Evolutionary conservation across 1,284 basidiomycete genomes (phyloP).

Genomic region (Cutaneotrichosporon cyanovorans): DNA sequence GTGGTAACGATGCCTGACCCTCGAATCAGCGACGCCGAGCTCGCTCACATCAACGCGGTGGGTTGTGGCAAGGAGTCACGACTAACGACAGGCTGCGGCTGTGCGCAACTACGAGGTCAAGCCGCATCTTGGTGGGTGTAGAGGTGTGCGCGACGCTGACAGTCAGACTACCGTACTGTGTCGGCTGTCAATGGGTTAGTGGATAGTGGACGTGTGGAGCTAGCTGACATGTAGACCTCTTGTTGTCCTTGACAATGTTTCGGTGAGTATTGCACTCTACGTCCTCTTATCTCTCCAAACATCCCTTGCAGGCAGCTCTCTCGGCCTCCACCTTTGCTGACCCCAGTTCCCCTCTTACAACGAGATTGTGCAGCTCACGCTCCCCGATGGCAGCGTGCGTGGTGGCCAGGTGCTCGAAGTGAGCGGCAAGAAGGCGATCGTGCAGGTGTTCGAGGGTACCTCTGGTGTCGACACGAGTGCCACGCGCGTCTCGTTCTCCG

Average conservation of each 20-base stretch:
- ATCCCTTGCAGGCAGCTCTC: neutral
- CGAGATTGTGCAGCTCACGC: constrained; percentile 92
- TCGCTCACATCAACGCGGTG: constrained; percentile 46
- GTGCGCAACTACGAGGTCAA: constrained; percentile 53
- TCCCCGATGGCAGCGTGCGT: constrained; percentile 90
- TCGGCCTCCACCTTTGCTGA: neutral
- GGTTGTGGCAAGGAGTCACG: neutral
- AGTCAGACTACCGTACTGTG: constrained; percentile 84
- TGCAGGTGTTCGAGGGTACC: constrained; percentile 98
- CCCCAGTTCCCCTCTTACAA: constrained; percentile 95
- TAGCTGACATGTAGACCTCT: constrained; percentile 60
- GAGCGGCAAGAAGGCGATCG: constrained; percentile 96
- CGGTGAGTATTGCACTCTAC: constrained; percentile 42
- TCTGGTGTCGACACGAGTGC: constrained; percentile 88
- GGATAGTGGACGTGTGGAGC: neutral
- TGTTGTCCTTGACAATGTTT: constrained; percentile 97
- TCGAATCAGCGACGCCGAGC: constrained; percentile 47
- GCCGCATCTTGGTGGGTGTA: constrained; percentile 72
- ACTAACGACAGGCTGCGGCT: constrained; percentile 39
- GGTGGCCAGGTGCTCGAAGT: constrained; percentile 98
- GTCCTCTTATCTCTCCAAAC: too few species aligned
- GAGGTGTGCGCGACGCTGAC: constrained; percentile 16
- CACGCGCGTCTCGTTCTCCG: constrained; percentile 97
- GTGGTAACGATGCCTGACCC: constrained; percentile 22
- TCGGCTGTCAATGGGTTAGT: constrained; percentile 91